These are phyloP conservation scores for Dendrostoma leiphaemia DNA, from an alignment of 2,329 filamentous ascomycete species.

Conservation along the genomic window DNA sequence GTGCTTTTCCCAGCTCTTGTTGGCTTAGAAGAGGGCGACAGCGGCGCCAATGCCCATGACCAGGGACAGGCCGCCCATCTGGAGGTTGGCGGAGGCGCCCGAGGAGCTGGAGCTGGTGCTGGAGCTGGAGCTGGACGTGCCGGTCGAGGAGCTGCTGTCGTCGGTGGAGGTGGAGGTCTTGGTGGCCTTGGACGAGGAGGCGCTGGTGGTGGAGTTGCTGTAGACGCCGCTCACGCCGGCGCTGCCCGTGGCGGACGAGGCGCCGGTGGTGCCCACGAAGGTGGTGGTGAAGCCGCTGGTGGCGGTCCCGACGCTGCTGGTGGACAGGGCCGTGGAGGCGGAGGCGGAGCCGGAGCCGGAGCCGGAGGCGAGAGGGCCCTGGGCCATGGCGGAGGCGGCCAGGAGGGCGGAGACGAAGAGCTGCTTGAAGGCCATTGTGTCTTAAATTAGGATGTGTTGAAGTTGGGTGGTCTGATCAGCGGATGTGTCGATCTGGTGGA, in stretches of 20 bases:
- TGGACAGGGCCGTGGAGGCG: neutral
- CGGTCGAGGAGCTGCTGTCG: neutral
- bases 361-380: neutral
- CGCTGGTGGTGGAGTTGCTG: slow-evolving; percentile 2
- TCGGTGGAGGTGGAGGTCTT: neutral
- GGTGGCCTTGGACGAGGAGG: neutral
- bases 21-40: slow-evolving; percentile 3
- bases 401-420: slow-evolving; percentile 6
- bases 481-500: neutral
- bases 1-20: neutral
- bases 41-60: slow-evolving; percentile 5
- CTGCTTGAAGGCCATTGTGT: slow-evolving; percentile 6
- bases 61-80: slow-evolving; percentile 4
- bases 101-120: slow-evolving; percentile 2
- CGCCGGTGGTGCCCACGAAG: neutral
- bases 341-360: neutral
- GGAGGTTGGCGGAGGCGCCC: neutral
- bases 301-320: neutral
- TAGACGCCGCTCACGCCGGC: neutral
- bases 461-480: neutral
- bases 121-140: neutral
- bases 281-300: neutral
- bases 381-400: slow-evolving; percentile 4
- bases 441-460: neutral
- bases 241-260: neutral